Percentiles rank a stretch among this genome's conserved stretches.
These are phyloP conservation scores for Edaphochlamys debaryana DNA, from an alignment of 139 green algal genomes.

Conservation along the genomic window DNA sequence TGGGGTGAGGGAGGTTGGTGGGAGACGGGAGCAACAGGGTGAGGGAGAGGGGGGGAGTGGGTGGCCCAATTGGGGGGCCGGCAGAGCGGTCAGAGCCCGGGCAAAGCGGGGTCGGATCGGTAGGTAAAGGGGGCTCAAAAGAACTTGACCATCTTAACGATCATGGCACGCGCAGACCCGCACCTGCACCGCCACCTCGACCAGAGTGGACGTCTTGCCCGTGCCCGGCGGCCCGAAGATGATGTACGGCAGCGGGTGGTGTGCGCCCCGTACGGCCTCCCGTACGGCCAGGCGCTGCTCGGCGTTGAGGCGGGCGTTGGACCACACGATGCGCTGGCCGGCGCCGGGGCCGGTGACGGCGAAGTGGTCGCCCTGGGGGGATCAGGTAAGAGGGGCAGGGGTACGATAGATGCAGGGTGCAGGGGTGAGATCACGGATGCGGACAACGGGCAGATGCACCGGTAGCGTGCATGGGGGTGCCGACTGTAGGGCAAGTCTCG, in stretches of 20 bases:
- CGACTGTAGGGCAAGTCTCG: too few species aligned
- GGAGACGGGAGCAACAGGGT: not conserved
- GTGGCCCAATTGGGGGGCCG: too few species aligned
- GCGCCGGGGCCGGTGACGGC: not conserved
- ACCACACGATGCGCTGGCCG: not conserved
- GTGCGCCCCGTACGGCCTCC: conserved; percentile 22
- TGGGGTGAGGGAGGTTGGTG: not conserved
- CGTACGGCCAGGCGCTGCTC: conserved; percentile 51
- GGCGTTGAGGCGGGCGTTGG: conserved; percentile 24
- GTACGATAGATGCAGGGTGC: too few species aligned
- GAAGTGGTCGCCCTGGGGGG: too few species aligned
- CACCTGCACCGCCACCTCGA: conserved; percentile 61
- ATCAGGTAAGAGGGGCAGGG: too few species aligned
- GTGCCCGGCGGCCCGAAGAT: conserved; percentile 58
- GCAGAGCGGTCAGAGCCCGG: too few species aligned
- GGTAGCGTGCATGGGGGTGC: too few species aligned
- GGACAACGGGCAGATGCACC: too few species aligned
- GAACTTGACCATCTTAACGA: too few species aligned
- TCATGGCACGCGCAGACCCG: not conserved
- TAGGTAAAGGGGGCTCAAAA: too few species aligned
- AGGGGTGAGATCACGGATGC: too few species aligned
- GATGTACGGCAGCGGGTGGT: conserved; percentile 48
- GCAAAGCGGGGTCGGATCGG: too few species aligned
- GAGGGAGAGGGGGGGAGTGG: not conserved
- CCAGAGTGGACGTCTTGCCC: conserved; percentile 58